Base-by-base conservation (phyloP, 352 stramenopile species). In the Phytopythium chamaehyphon region DNA sequence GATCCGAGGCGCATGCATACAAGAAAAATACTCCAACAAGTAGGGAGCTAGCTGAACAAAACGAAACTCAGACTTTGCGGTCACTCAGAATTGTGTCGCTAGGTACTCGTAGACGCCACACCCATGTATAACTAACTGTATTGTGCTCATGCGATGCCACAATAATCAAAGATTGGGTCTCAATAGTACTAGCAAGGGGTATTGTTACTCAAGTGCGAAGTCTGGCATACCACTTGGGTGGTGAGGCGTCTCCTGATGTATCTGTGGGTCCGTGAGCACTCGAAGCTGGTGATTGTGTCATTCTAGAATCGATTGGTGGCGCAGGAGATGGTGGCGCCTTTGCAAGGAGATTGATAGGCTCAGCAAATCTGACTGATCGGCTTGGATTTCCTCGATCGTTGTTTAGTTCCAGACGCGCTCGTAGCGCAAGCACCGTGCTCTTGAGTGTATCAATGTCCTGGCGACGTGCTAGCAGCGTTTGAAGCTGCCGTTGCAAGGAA, bases 361-460 rank as follows among this genome's bases (percentile, higher is more conserved):
- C 39, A 28, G 22, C 48, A 47, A 3, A 40, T 28, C 19, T 19
- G 18, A 33, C 26, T 14, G 31, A 14, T 18, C 16, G 23, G 15
- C 16, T n/a, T 10, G 40, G 19, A 42, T 50, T 52, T 23, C 40
- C 47, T 16, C 52, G 43, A 16, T 37, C 26, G n/a, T 18, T 38
- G 37, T 21, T 15, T 11, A 38, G n/a, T 15, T 36, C 16, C 0
- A 73, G 42, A 44, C 48, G 55, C 15, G 54, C 54, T 16, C 63
- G 71, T 16, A 88, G 50, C 18, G 71, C 31, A 15, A 76, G 57
- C 0, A 89, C 74, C 1, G 69, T 83, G n/a, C 58, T 43, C 42
- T 91, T 89, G 23, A 91, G 62, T 6, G 61, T 54, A 45, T 89
- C 73, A 14, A 91, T 59, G 45, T 91, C 77, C n/a, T 73, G 61